Conservation (phyloP, 495 filamentous ascomycete species). For the Aspergillus wentii region DNA sequence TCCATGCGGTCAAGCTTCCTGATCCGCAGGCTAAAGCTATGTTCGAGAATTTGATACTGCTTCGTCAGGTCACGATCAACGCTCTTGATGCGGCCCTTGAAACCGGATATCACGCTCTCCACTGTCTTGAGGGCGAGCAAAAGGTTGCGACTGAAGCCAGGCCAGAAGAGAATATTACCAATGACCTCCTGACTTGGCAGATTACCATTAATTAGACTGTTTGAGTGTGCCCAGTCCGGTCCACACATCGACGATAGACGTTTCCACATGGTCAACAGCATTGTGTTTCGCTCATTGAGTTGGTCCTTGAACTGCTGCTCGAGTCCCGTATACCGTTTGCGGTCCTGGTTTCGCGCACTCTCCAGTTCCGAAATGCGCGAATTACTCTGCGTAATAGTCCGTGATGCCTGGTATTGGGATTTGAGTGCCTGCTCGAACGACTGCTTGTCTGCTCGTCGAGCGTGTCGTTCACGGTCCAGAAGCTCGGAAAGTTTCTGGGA, state of each 20-base stretch:
- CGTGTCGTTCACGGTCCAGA: conserved; percentile 85
- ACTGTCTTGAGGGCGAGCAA: conserved; percentile 82
- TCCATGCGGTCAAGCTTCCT: conserved; percentile 89
- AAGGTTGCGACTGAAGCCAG: conserved; percentile 84
- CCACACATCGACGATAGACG: conserved; percentile 82
- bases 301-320: conserved; percentile 81
- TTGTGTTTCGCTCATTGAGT: conserved; percentile 80
- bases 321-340: conserved; percentile 63
- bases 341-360: conserved; percentile 63
- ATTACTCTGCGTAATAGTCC: conserved; percentile 79
- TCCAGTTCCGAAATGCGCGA: conserved; percentile 82
- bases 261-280: conserved; percentile 83
- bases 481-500: conserved; percentile 78
- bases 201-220: conserved; percentile 83
- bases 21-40: conserved; percentile 67
- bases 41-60: conserved; percentile 84
- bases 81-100: conserved; percentile 72
- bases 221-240: conserved; percentile 84
- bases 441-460: conserved; percentile 75
- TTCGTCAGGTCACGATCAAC: conserved; percentile 85
- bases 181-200: conserved; percentile 78
- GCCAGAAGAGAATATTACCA: conserved; percentile 64
- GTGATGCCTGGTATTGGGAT: conserved; percentile 75
- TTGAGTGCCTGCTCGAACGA: conserved; percentile 84
- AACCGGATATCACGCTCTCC: conserved; percentile 73